Conservation (phyloP, 1,284 basidiomycete genomes). For the Lignosus rhinocerotis region DNA sequence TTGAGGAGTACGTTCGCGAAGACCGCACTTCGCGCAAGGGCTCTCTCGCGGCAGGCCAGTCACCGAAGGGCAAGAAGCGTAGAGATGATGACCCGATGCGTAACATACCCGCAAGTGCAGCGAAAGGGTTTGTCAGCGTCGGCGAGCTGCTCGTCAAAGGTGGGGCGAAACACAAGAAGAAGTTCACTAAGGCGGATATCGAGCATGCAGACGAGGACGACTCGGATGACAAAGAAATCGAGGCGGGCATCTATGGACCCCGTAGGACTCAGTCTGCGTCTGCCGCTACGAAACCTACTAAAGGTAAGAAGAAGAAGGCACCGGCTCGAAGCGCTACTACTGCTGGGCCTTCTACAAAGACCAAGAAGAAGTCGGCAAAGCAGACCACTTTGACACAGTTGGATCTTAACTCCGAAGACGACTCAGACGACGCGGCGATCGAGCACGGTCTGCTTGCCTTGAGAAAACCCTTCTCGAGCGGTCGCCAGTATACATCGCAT, state of each 20-base stretch:
- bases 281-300: conserved; percentile 24
- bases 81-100: conserved; percentile 66
- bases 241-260: conserved; percentile 44
- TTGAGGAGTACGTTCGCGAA: conserved; percentile 67
- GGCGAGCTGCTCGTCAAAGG: conserved; percentile 57
- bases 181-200: conserved; percentile 36
- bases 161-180: conserved; percentile 37
- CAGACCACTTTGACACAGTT: conserved; percentile 23
- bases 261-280: conserved; percentile 53
- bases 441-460: conserved; percentile 35
- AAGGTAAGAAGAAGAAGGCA: conserved; percentile 36
- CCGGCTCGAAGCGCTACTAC: conserved; percentile 15
- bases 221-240: conserved; percentile 62
- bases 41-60: conserved; percentile 23
- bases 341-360: conserved; percentile 20
- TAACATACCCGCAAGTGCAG: conserved; percentile 68
- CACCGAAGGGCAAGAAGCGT: conserved; percentile 55
- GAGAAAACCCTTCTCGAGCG: neutral
- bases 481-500: neutral
- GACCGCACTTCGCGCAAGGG: conserved; percentile 39
- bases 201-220: conserved; percentile 65
- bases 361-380: conserved; percentile 29
- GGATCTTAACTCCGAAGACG: conserved; percentile 49
- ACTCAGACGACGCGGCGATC: conserved; percentile 57
- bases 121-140: conserved; percentile 63